A percentile compares a stretch with the other conserved stretches of the same genome.
Evolutionary conservation across 129 eudicot species (phyloP).

Genomic region (Flaveria trinervia): DNA sequence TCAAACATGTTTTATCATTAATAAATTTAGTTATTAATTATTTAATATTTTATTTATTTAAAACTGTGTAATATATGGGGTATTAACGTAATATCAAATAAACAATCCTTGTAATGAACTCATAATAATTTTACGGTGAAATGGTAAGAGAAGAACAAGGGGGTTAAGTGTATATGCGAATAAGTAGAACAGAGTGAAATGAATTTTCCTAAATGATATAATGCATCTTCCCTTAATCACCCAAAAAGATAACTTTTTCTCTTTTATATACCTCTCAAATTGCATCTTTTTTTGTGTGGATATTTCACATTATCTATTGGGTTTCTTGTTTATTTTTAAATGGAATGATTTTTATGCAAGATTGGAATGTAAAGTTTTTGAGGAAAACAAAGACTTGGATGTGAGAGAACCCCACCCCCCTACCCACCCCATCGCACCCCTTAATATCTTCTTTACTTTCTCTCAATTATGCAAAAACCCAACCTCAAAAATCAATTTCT

Average conservation of each 20-base stretch:
- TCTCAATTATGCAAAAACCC: conserved; percentile 38
- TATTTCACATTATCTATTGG: conserved; percentile 23
- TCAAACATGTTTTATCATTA: no score
- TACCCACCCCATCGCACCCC: neutral
- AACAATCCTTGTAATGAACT: no score
- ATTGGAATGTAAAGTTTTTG: conserved; percentile 41
- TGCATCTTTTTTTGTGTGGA: conserved; percentile 9
- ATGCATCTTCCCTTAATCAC: neutral
- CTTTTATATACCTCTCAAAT: conserved; percentile 6
- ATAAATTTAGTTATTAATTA: no score
- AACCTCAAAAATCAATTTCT: conserved; percentile 11
- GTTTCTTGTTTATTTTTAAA: conserved; percentile 38
- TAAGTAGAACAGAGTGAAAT: no score
- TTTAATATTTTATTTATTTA: no score
- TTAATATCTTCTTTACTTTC: conserved; percentile 31
- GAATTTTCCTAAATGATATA: neutral
- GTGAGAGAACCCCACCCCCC: conserved; percentile 22
- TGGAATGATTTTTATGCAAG: conserved; percentile 41
- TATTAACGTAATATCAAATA: no score
- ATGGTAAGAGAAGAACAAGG: neutral
- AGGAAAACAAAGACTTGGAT: conserved; percentile 41
- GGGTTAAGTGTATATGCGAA: neutral
- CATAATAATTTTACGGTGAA: neutral
- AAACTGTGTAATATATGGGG: no score
- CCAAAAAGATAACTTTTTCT: conserved; percentile 33